These are phyloP conservation scores for Ceratobasidium sp. DNA, from an alignment of 1,284 basidiomycete species.

Conservation along the genomic window DNA sequence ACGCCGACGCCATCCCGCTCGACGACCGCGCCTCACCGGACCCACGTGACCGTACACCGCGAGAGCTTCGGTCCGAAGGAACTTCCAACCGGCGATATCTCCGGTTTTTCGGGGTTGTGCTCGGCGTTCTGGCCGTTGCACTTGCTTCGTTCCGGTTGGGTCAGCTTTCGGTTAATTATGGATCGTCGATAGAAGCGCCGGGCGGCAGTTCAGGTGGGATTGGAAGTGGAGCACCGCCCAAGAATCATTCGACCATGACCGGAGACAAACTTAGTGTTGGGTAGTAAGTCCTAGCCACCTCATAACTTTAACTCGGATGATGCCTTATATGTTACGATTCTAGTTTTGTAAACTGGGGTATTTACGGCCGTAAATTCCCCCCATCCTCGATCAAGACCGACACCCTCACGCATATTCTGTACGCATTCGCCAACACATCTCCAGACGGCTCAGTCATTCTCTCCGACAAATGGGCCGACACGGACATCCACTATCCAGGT, in stretches of 20 bases:
- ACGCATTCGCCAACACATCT: slow-evolving; percentile 91
- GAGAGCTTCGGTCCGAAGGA: not conserved
- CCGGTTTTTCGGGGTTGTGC: not conserved
- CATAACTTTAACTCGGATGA: too few species aligned
- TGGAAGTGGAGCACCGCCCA: slow-evolving; percentile 2
- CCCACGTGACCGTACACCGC: slow-evolving; percentile 7
- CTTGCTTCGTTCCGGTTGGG: slow-evolving; percentile 34
- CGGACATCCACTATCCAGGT: slow-evolving; percentile 86
- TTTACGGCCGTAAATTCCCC: slow-evolving; percentile 90
- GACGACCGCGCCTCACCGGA: slow-evolving; percentile 11
- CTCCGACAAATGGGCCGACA: slow-evolving; percentile 94
- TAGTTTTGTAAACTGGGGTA: slow-evolving; percentile 71
- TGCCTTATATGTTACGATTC: not conserved
- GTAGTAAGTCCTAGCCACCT: slow-evolving; percentile 22
- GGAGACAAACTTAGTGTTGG: slow-evolving; percentile 39
- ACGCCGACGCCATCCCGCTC: slow-evolving; percentile 34
- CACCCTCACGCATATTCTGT: slow-evolving; percentile 88
- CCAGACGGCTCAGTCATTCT: slow-evolving; percentile 88
- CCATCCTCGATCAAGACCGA: slow-evolving; percentile 83
- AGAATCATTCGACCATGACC: slow-evolving; percentile 15
- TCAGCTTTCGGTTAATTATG: slow-evolving; percentile 21
- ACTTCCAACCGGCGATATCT: slow-evolving; percentile 13
- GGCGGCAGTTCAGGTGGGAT: not conserved
- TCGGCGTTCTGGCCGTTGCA: slow-evolving; percentile 38
- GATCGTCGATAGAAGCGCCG: slow-evolving; percentile 9